Evolutionary conservation across 768 basidiomycete species (phyloP), one percentile per base, ranked within the genome.

Genomic region (Chiua virens): DNA sequence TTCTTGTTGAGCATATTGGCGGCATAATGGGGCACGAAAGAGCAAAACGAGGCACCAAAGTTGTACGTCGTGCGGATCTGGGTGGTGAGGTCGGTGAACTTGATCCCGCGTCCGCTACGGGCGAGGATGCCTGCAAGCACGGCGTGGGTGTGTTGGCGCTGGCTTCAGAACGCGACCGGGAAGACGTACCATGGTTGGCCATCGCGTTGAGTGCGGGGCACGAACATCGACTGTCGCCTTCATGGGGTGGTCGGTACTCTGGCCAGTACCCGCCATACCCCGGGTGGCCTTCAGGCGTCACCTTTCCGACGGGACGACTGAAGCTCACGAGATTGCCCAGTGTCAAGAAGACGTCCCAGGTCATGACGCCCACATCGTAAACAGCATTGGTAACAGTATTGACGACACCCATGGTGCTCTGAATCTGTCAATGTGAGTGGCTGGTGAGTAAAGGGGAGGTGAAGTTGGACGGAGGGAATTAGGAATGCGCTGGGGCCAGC

Each of bases 181-280:
- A 1, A 23, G 38, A 56, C 59, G n/a, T 36, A 89, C 89, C 90
- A 53, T 92, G 89, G 63, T 92, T 92, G 8, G 89, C 87, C 80
- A 92, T 73, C 0, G 87, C 85, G 57, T 92, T 92, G 52, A 92
- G 64, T 13, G 79, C 87, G 1, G 89, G 89, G 56, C 89, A 91
- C 1, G 83, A 79, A 54, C 80, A 80, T 3, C 89, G 74, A 59
- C 87, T 89, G 57, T 90, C 88, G 1, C 79, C 80, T 9, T 81
- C 75, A 50, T 66, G 68, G 10, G 86, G 78, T 3, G 83, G 66
- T 1, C 75, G 68, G 60, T 77, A 89, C 59, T 84, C 80, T 0
- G 88, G 87, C 89, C 89, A 91, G 45, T 76, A 64, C 0, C 87
- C 86, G n/a, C 74, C 79, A 42, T 70, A 76, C 0, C 85, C 86